Evolutionary conservation across 768 basidiomycete genomes (phyloP), one percentile per base, ranked within the genome.

Genomic region (Wakefieldia striispora): DNA sequence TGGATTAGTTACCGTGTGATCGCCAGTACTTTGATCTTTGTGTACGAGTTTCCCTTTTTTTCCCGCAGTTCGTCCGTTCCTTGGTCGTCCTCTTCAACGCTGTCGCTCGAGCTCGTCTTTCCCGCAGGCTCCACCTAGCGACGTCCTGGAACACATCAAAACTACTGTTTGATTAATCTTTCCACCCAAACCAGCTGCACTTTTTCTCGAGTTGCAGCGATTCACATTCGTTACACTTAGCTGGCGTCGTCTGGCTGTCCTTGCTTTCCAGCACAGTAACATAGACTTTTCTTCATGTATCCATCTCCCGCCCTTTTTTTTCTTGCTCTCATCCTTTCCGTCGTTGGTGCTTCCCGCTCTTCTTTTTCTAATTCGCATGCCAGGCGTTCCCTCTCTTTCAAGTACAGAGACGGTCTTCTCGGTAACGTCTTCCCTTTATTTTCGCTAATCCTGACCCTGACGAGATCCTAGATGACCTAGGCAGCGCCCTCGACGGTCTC

Each of bases 211-310:
- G 43, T 29, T 31, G 60, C 52, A 48, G 54, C 46, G 42, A 51
- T 59, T 43, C 72, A 75, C 75, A 64, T 70, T 77, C 77, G 43
- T 77, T 79, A 14, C 56, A 33, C 33, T 6, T 33, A 33, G 33
- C 33, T 33, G 33, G 33, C 33, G 1, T 33, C 4, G 33, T 27
- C 33, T 33, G 33, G 33, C 33, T 33, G 33, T 63, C 64, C 63
- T 52, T 52, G 66, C 70, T 62, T 50, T 55, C 49, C 63, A 61
- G 57, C 61, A 61, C 52, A 49, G 47, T 61, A 71, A 68, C 69
- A 67, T 43, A 38, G 29, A 29, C 26, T 4, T 26, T 24, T 26
- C 51, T 55, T 57, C 47, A 55, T 72, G 58, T 57, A 61, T 47
- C 53, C 43, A 0, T 50, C 51, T 26, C 27, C 58, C 44, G 48